Evolutionary conservation across 2,329 filamentous ascomycete genomes (phyloP).

Genomic region (Ophiosphaerella narmari): DNA sequence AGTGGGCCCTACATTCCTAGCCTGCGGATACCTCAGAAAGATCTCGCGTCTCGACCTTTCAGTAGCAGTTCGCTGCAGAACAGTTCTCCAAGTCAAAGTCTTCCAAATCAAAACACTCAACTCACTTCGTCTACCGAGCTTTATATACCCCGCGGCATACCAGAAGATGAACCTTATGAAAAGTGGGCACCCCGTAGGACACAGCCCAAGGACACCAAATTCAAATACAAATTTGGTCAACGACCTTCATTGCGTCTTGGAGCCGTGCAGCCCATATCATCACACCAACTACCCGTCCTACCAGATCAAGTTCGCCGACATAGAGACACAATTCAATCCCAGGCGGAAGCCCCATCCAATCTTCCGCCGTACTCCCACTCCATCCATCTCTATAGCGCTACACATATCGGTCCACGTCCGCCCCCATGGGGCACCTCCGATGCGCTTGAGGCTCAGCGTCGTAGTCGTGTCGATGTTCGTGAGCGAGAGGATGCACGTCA

Average conservation of each 20-base stretch:
- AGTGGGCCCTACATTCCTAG: no score
- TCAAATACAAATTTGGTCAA: constrained; percentile 13
- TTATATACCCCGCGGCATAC: constrained; percentile 3
- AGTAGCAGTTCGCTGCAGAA: background rate
- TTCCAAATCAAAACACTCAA: background rate
- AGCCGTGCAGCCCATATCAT: background rate
- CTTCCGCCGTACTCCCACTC: background rate
- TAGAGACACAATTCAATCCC: background rate
- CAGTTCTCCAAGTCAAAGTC: background rate
- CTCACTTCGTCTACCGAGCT: background rate
- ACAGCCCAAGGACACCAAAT: constrained; percentile 14
- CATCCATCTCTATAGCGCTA: background rate
- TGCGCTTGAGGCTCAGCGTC: constrained; percentile 2
- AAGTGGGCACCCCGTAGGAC: background rate
- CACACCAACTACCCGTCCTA: background rate
- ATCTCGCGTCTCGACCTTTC: background rate
- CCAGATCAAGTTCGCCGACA: background rate
- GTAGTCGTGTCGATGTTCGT: background rate
- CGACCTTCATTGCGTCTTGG: constrained; percentile 2
- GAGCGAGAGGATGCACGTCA: constrained; percentile 3
- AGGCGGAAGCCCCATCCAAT: background rate
- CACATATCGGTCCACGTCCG: constrained; percentile 2
- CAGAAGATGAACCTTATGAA: constrained; percentile 1
- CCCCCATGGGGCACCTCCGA: constrained; percentile 6
- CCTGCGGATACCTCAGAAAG: background rate